phyloP scores from a whole-genome alignment of 2,329 filamentous ascomycete species.

The Claviceps africana region DNA sequence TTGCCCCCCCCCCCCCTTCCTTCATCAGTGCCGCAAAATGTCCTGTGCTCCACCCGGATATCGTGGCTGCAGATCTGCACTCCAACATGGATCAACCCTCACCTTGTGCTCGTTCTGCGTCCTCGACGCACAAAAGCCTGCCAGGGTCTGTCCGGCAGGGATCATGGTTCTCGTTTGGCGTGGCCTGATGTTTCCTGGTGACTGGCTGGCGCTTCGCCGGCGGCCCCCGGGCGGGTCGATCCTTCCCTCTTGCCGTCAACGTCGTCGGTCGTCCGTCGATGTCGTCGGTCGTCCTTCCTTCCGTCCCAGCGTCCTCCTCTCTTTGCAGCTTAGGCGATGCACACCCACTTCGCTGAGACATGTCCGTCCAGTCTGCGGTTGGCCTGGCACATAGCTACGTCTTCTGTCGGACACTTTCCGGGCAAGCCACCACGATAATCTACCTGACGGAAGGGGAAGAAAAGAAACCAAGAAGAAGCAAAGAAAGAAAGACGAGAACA shows the following conservation, averaged over 20 bases:
- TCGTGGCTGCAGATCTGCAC: slow-evolving; percentile 1
- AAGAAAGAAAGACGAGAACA: too few species aligned
- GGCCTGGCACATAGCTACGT: neutral
- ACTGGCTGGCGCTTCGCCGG: neutral
- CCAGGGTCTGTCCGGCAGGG: neutral
- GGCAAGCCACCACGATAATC: neutral
- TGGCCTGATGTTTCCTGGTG: neutral
- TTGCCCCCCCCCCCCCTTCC: neutral
- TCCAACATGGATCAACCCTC: neutral
- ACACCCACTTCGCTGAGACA: neutral
- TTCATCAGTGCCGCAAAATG: neutral
- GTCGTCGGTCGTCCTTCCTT: neutral
- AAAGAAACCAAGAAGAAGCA: too few species aligned
- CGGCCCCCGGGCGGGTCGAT: neutral
- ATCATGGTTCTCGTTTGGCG: neutral
- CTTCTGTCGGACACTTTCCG: neutral
- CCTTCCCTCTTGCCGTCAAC: neutral
- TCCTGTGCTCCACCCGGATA: neutral
- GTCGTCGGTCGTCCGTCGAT: neutral
- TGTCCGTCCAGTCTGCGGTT: neutral
- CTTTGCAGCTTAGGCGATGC: neutral
- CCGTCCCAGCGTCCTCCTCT: neutral
- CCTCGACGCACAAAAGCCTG: neutral
- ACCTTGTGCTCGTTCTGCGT: too few species aligned
- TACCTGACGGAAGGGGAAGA: too few species aligned